Evolutionary conservation across 805 yeast genomes (phyloP), one percentile per base, ranked within the genome.

Genomic region (Ogataea salicorniae): DNA sequence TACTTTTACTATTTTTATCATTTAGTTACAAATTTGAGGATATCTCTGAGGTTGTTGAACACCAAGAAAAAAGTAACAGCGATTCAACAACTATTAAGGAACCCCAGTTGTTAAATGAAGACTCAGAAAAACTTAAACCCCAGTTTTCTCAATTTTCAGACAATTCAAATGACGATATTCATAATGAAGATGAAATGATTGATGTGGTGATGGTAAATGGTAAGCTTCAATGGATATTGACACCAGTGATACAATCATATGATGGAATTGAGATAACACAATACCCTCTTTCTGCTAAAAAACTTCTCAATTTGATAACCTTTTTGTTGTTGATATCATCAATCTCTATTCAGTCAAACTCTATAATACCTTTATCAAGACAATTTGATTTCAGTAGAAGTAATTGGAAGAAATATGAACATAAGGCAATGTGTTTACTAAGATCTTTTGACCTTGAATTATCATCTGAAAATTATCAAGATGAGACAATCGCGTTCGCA

Each of bases 1-100:
- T 65, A 29, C 71, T 71, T 55, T 56, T 83, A 34, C 39, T 83
- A 2, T 82, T 76, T 53, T 59, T 79, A 6, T 70, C 84, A 0
- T 53, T 66, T 70, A 13, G 57, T 55, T 20, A 49, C 49, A 40
- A 23, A 6, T 40, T 44, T 20, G 52, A 43, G 15, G 51, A 44
- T 6, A 39, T 42, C n/a, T 20, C 23, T 17, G 43, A 31, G 14
- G 49, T 54, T 26, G 6, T 26, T 26, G 31, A 26, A 26, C 31
- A 7, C 5, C 9, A 26, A 26, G 31, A n/a, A 49, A 43, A 34
- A 43, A 45, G 34, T 43, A 45, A 14, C 54, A 56, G 23, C 23
- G 45, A 52, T 26, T 43, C 40, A 18, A 34, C 42, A 6, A 38
- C 33, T 33, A n/a, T 16, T 4, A n/a, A 42, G 15, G 18, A n/a